phyloP scores from a whole-genome alignment of 192 early-diverging fungal genomes.

The Umbelopsis isabellina region DNA sequence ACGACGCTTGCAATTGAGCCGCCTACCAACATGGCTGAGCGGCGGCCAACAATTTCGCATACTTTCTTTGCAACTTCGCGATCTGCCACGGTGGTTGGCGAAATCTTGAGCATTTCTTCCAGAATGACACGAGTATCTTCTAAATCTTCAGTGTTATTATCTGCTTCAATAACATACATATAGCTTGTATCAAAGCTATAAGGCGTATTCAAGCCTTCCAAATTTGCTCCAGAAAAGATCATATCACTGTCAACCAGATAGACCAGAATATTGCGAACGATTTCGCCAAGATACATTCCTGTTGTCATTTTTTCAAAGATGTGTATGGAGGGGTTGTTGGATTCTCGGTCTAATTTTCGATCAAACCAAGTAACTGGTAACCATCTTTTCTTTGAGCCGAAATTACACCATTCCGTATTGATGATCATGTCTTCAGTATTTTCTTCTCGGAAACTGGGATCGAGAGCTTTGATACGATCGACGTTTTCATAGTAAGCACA shows the following conservation, averaged over 20 bases:
- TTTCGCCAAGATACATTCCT: constrained; percentile 91
- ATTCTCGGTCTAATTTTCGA: constrained; percentile 76
- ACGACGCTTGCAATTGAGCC: constrained; percentile 59
- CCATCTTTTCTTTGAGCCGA: constrained; percentile 66
- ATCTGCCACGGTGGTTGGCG: constrained; percentile 71
- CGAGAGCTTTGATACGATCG: constrained; percentile 54
- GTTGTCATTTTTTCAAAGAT: constrained; percentile 94
- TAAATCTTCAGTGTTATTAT: constrained; percentile 67
- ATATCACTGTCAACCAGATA: constrained; percentile 78
- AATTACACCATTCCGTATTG: constrained; percentile 96
- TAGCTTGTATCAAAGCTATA: constrained; percentile 76
- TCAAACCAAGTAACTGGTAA: constrained; percentile 85
- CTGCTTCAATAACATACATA: constrained; percentile 74
- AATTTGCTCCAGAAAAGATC: constrained; percentile 69
- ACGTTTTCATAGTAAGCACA: constrained; percentile 72
- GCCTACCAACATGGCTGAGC: constrained; percentile 73
- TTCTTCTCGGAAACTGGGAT: constrained; percentile 10
- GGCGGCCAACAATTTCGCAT: constrained; percentile 71
- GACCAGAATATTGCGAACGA: constrained; percentile 73
- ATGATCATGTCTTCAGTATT: constrained; percentile 75
- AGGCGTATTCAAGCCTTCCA: constrained; percentile 58
- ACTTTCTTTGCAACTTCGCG: constrained; percentile 81
- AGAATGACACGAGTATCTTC: constrained; percentile 65
- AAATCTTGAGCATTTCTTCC: constrained; percentile 69
- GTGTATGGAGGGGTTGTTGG: constrained; percentile 77